Percentiles rank a stretch among this genome's conserved stretches.
phyloP scores from a whole-genome alignment of 495 filamentous ascomycete species.

The Viridothelium virens region DNA sequence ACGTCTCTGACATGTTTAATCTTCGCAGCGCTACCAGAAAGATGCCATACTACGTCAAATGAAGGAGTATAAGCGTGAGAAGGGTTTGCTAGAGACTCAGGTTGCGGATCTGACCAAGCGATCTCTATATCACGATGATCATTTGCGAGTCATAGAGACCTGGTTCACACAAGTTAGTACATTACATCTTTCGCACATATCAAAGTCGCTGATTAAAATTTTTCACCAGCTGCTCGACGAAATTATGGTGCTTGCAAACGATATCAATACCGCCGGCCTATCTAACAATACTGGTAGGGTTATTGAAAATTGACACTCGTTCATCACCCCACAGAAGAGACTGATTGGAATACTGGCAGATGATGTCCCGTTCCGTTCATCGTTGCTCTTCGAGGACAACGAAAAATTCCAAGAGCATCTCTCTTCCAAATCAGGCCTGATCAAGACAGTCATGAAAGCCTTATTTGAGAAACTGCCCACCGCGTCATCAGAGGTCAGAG shows the following conservation, averaged over 20 bases:
- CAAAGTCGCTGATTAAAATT: slow-evolving; percentile 12
- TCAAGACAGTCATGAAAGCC: slow-evolving; percentile 51
- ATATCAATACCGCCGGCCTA: slow-evolving; percentile 17
- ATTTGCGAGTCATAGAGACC: slow-evolving; percentile 76
- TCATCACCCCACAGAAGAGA: slow-evolving; percentile 32
- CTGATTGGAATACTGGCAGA: slow-evolving; percentile 8
- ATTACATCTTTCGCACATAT: background rate
- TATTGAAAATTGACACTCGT: slow-evolving; percentile 23
- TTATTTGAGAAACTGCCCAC: slow-evolving; percentile 43
- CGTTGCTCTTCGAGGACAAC: slow-evolving; percentile 55
- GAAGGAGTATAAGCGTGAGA: slow-evolving; percentile 92
- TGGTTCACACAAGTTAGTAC: slow-evolving; percentile 82
- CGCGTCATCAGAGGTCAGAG: slow-evolving; percentile 53
- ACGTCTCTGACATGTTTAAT: slow-evolving; percentile 11
- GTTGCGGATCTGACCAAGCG: slow-evolving; percentile 68
- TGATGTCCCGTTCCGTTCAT: slow-evolving; percentile 42
- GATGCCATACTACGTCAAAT: slow-evolving; percentile 96
- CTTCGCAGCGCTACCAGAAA: slow-evolving; percentile 78
- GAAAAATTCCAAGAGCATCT: slow-evolving; percentile 74
- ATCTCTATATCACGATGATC: slow-evolving; percentile 76
- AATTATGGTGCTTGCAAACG: slow-evolving; percentile 56
- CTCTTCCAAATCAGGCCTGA: slow-evolving; percentile 50
- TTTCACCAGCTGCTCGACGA: slow-evolving; percentile 69
- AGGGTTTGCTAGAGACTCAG: slow-evolving; percentile 63
- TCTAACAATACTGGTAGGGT: background rate